These are phyloP conservation scores for Talaromyces ruber DNA, from an alignment of 495 filamentous ascomycete species.

Conservation along the genomic window DNA sequence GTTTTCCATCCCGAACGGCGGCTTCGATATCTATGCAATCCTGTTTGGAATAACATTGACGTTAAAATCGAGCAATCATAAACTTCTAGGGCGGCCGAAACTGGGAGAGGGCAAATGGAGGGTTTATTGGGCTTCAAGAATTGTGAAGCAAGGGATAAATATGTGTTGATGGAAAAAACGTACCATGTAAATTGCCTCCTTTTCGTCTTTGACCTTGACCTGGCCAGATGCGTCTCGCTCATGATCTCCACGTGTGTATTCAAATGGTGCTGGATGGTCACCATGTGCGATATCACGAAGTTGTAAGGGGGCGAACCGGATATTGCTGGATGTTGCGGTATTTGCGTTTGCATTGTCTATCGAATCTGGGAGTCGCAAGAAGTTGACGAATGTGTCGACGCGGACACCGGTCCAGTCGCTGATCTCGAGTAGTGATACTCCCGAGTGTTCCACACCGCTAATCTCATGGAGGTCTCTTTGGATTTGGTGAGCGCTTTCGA, in stretches of 20 bases:
- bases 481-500: conserved; percentile 16
- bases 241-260: background rate
- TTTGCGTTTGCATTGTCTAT: background rate
- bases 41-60: conserved; percentile 8
- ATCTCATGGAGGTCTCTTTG: conserved; percentile 24
- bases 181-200: background rate
- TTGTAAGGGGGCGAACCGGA: background rate
- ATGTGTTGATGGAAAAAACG: background rate
- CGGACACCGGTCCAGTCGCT: conserved; percentile 27
- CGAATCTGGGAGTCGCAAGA: conserved; percentile 22
- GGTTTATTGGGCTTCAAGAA: background rate
- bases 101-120: background rate
- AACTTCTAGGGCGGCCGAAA: background rate
- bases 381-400: conserved; percentile 27
- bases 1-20: conserved; percentile 17
- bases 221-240: background rate
- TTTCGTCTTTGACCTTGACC: background rate
- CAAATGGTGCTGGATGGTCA: background rate
- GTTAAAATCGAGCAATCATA: background rate
- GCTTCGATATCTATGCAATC: conserved; percentile 28
- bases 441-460: conserved; percentile 19
- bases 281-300: background rate
- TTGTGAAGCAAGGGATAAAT: background rate
- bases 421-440: conserved; percentile 25
- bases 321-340: background rate